Base-by-base conservation (phyloP, 2,329 filamentous ascomycete species). In the Exutisphaerella laricina region DNA sequence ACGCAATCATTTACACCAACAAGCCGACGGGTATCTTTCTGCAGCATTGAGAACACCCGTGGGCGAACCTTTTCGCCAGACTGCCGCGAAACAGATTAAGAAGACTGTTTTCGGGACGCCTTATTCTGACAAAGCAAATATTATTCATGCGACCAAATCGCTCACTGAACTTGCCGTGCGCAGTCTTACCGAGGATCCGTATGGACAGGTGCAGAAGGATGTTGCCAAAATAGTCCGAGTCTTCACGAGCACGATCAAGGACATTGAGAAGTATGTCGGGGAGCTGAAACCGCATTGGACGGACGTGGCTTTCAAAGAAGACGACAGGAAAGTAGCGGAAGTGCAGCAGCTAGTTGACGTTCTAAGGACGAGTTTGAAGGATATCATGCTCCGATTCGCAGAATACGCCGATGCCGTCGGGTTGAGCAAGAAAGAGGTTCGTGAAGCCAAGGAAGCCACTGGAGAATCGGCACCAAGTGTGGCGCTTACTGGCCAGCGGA, bases 181-280 rank as follows among this genome's bases (percentile, higher is more conserved):
- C 49, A 90, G 85, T 63, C 67, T 96, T 41, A 70, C 71, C 3
- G 89, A 97, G 64, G 90, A 97, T 61, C 75, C 76, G 34, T 92
- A 81, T 59, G 90, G 90, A 10, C 85, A 86, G 54, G 90, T 94
- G n/a, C 84, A 94, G 53, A 74, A 80, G 31, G 85, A 92, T 51
- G 80, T 97, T 2, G 79, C 85, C 1, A 68, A 68, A 36, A 82
- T 94, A 43, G 78, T 96, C 38, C 78, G 83, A 34, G 78, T 80
- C 1, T 78, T 94, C 48, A 89, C 86, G 0, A 55, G 63, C 0
- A 80, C 85, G 0, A 80, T 88, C 43, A 74, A 70, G 41, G 79
- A 79, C 52, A 69, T 95, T 3, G 83, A 94, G 57, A 67, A 61
- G 1, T 88, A 94, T 59, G 73, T 80, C 51, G 63, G 64, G 5